These are phyloP conservation scores for Leptoxyphium fumago DNA, from an alignment of 2,329 filamentous ascomycete species.

Conservation along the genomic window DNA sequence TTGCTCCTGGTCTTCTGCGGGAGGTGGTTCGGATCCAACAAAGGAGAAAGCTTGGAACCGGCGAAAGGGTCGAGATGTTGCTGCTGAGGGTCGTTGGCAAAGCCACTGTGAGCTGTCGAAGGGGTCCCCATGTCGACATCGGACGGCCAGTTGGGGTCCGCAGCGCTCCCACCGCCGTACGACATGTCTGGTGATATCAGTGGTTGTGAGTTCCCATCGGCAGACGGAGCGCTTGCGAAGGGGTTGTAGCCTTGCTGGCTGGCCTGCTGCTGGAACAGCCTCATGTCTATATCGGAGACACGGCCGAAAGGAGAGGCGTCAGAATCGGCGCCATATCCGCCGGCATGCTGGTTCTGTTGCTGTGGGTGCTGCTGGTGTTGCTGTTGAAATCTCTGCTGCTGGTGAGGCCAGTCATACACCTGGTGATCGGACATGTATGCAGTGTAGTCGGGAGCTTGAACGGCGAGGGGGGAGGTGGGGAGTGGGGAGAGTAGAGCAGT, in stretches of 20 bases:
- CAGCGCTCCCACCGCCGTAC: constrained; percentile 5
- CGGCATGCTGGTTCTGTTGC: background rate
- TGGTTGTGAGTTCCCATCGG: background rate
- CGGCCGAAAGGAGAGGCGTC: constrained; percentile 7
- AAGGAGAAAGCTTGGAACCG: background rate
- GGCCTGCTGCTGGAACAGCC: constrained; percentile 13
- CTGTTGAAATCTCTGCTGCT: background rate
- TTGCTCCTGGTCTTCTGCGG: background rate
- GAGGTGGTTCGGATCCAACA: background rate
- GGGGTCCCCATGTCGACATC: constrained; percentile 18
- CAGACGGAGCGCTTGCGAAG: constrained; percentile 7
- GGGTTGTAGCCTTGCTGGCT: constrained; percentile 5
- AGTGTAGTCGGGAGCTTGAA: background rate
- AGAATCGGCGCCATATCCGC: background rate
- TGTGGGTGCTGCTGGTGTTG: background rate
- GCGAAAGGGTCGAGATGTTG: constrained; percentile 4
- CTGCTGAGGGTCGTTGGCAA: constrained; percentile 10
- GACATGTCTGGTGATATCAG: constrained; percentile 12
- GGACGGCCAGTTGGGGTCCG: constrained; percentile 11
- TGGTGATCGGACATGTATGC: background rate
- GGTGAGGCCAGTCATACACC: background rate
- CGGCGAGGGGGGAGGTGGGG: background rate
- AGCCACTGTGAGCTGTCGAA: constrained; percentile 10
- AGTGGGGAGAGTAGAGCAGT: background rate
- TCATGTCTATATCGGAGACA: constrained; percentile 15